Evolutionary conservation across 75 land plant genomes (phyloP), one percentile per base, ranked within the genome.

Genomic region (Chamaecyparis obtusa): DNA sequence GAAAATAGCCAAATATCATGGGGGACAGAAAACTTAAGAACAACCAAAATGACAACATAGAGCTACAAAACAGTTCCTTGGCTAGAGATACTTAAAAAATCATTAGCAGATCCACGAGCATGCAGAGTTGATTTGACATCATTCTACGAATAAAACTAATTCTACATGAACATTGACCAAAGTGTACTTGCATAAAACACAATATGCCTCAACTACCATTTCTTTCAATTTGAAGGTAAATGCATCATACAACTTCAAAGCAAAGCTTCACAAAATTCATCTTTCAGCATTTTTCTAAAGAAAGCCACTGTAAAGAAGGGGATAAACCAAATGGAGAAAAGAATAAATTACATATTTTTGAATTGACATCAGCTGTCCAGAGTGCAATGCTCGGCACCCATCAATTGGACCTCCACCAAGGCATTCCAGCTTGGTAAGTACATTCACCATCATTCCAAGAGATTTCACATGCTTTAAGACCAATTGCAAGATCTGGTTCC

Each of bases 391-490:
- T 46, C n/a, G 13, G 24, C 46, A 2, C 83, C 30, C 48, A 24
- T 81, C 49, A 81, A 81, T 44, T 13, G 10, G 15, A 81, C 49
- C 92, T 92, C 99, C 99, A 98, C 99, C 98, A 98, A 35, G 99
- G 99, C 39, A 89, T 54, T 19, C 96, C 92, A 83, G 99, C 98
- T 85, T 89, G 85, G 69, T 94, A 96, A 48, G 80, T 43, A 74
- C 87, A 89, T 60, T 93, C 92, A 9, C 94, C 95, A 75, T 93
- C 93, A 87, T 96, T 93, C 99, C 99, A 98, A 36, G 95, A 93
- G 33, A 98, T 92, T 69, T 93, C 90, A 39, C 91, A 95, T 36
- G 99, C 98, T 89, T 98, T 97, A n/a, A 98, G 93, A 77, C 99
- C 99, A 55, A 98, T 94, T 13, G 97, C 94, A 83, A 88, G 87